These are phyloP conservation scores for Eragrostis curvula DNA, from an alignment of 176 grass and related monocot species.

Conservation along the genomic window DNA sequence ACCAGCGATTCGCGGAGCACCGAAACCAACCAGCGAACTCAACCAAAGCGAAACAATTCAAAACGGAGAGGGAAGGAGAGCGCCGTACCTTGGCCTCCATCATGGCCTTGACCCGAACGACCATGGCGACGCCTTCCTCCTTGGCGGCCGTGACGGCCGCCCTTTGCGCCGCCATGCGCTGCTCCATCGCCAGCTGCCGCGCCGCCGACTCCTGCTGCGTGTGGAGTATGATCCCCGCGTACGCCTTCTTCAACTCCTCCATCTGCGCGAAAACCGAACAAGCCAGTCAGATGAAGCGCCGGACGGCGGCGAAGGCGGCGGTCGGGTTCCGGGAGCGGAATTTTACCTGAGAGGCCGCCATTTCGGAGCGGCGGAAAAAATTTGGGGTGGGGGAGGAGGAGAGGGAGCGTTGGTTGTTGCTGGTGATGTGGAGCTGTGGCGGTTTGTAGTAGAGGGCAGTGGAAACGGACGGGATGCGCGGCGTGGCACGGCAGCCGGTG, in stretches of 20 bases:
- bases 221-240: constrained; percentile 86
- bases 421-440: constrained; percentile 2
- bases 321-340: constrained; percentile 26
- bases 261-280: constrained; percentile 23
- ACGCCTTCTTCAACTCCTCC: constrained; percentile 63
- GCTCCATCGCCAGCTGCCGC: constrained; percentile 84
- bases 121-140: constrained; percentile 58
- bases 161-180: constrained; percentile 44
- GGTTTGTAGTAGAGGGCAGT: constrained; percentile 36
- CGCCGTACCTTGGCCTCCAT: constrained; percentile 56
- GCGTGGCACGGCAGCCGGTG: constrained; percentile 1
- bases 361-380: constrained; percentile 20
- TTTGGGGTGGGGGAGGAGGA: neutral
- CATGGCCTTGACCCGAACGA: constrained; percentile 61
- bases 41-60: constrained; percentile 11
- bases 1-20: neutral
- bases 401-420: neutral
- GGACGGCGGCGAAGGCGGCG: neutral
- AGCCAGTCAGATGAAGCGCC: constrained; percentile 9
- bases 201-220: constrained; percentile 84
- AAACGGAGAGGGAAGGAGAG: neutral
- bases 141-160: constrained; percentile 39
- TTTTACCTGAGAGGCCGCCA: constrained; percentile 58
- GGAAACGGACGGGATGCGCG: constrained; percentile 8
- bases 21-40: neutral